Conservation (phyloP, 176 grass and related monocot species). For the Musa itinerans region DNA sequence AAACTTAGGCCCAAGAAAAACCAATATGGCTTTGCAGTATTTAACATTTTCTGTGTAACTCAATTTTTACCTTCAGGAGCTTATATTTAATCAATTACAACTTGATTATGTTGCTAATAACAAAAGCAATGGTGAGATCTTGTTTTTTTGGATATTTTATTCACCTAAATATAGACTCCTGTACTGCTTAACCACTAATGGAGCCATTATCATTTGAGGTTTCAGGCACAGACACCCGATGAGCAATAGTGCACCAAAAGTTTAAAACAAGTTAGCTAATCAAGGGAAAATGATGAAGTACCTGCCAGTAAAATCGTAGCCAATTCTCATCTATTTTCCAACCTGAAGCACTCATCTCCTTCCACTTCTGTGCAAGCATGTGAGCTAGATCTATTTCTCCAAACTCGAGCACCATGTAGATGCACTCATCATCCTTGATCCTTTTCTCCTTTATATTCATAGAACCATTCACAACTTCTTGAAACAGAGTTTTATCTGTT, state of each 20-base stretch:
- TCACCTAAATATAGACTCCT: neutral
- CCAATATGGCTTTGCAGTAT: too few species aligned
- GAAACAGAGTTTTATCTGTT: constrained; percentile 75
- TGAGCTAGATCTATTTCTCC: constrained; percentile 95
- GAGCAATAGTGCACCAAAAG: too few species aligned
- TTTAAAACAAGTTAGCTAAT: neutral
- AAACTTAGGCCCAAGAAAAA: too few species aligned
- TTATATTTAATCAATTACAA: too few species aligned
- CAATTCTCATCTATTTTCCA: constrained; percentile 87
- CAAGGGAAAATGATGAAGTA: constrained; percentile 28
- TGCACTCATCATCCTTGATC: constrained; percentile 77
- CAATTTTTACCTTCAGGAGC: too few species aligned
- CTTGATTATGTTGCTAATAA: too few species aligned
- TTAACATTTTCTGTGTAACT: too few species aligned
- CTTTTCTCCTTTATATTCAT: constrained; percentile 50
- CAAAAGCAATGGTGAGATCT: too few species aligned
- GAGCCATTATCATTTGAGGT: too few species aligned
- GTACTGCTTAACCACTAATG: neutral
- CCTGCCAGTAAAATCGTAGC: constrained; percentile 97
- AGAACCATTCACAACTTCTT: constrained; percentile 30
- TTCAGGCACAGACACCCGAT: too few species aligned
- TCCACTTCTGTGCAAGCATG: constrained; percentile 91
- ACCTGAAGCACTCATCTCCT: constrained; percentile 35
- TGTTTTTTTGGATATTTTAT: too few species aligned
- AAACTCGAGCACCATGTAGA: constrained; percentile 96